Conservation (phyloP, 192 early-diverging fungal genomes). For the Backusella mclennaniae region DNA sequence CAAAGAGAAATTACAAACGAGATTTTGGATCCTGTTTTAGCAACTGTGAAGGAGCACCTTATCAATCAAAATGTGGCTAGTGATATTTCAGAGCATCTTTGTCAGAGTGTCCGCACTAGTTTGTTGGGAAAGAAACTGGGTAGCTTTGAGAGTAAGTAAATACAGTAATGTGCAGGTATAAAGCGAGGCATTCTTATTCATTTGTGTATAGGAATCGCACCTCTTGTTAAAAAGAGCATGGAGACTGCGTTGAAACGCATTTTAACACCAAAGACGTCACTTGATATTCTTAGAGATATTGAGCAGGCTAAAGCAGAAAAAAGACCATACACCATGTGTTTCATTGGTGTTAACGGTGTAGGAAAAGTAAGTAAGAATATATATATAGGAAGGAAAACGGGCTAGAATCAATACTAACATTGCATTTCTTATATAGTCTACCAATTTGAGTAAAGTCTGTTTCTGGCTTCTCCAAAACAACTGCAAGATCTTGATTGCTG, state of each 20-base stretch:
- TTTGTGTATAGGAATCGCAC: conserved; percentile 45
- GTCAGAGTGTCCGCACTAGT: conserved; percentile 69
- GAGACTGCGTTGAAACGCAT: conserved; percentile 82
- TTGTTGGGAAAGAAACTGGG: conserved; percentile 76
- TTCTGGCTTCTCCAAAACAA: conserved; percentile 96
- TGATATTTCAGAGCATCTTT: conserved; percentile 83
- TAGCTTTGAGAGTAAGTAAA: conserved; percentile 65
- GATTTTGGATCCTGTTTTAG: conserved; percentile 75
- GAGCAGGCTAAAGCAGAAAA: conserved; percentile 59
- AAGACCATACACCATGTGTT: conserved; percentile 86
- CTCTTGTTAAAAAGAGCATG: conserved; percentile 77
- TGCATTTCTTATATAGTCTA: conserved; percentile 55
- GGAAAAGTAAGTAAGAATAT: conserved; percentile 34
- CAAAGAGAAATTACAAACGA: conserved; percentile 70
- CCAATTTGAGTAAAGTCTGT: conserved; percentile 92
- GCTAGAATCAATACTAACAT: neutral
- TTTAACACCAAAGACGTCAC: conserved; percentile 85
- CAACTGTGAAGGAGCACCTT: conserved; percentile 89
- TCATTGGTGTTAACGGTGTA: conserved; percentile 96
- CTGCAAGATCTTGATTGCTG: conserved; percentile 86
- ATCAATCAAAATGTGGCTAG: conserved; percentile 93
- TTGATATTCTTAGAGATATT: conserved; percentile 91
- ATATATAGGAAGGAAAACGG: neutral
- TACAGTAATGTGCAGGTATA: neutral
- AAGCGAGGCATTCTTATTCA: neutral